Conservation (phyloP, 805 yeast genomes). For the Blastobotrys peoriensis region DNA sequence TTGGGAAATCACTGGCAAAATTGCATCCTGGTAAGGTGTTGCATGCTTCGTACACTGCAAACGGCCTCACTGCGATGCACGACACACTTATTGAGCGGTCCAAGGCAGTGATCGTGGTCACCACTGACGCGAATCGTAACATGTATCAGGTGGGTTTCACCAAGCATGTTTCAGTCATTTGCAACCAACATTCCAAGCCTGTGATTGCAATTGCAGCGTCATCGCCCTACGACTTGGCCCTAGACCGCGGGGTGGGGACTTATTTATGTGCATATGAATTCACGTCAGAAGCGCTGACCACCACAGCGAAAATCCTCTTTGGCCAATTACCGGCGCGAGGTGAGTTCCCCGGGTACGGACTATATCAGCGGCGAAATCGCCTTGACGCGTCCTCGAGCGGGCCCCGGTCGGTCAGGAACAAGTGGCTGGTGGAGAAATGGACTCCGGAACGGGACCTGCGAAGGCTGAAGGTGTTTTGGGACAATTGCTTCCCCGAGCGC, state of each 20-base stretch:
- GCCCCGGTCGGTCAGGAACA: conserved; percentile 12
- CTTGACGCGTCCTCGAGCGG: conserved; percentile 6
- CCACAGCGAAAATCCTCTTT: conserved; percentile 47
- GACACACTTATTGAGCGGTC: conserved; percentile 48
- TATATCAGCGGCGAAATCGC: conserved; percentile 20
- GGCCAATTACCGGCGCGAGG: conserved; percentile 50
- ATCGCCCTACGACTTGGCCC: conserved; percentile 56
- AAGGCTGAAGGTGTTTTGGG: conserved; percentile 41
- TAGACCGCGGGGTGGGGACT: conserved; percentile 47
- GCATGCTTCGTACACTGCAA: conserved; percentile 51
- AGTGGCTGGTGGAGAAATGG: conserved; percentile 56
- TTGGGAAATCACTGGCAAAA: conserved; percentile 42
- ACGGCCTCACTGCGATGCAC: conserved; percentile 48
- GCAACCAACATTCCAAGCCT: conserved; percentile 46
- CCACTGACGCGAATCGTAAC: conserved; percentile 54
- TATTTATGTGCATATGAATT: conserved; percentile 59
- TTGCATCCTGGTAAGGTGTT: conserved; percentile 42
- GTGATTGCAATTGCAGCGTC: conserved; percentile 54
- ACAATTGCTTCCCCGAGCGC: conserved; percentile 32
- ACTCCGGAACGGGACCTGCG: conserved; percentile 45
- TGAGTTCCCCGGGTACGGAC: conserved; percentile 47
- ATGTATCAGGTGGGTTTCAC: conserved; percentile 58
- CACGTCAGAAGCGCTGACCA: conserved; percentile 45
- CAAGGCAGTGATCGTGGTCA: conserved; percentile 38
- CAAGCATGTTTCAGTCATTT: conserved; percentile 49